Conservation (phyloP, 257 asterid genomes). For the Parsonsia alboflavescens region DNA sequence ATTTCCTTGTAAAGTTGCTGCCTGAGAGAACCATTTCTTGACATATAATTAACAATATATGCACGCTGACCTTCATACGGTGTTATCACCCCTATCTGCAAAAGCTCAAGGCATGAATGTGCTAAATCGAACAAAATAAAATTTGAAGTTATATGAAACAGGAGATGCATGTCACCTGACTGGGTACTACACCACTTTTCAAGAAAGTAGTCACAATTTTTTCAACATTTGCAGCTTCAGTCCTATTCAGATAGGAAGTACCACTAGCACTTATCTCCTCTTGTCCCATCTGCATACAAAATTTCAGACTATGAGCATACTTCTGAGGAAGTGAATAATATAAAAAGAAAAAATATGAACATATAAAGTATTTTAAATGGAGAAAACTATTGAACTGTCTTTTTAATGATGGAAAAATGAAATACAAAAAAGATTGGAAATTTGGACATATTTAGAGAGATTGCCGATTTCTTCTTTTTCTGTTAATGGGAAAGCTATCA, state of each 20-base stretch:
- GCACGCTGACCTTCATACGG: slow-evolving; percentile 99
- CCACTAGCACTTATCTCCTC: slow-evolving; percentile 99
- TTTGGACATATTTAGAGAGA: neutral
- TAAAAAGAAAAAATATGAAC: neutral
- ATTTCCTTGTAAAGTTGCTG: slow-evolving; percentile 98
- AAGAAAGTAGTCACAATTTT: slow-evolving; percentile 91
- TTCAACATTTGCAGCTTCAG: slow-evolving; percentile 96
- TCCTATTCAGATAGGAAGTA: slow-evolving; percentile 89
- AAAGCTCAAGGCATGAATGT: slow-evolving; percentile 10
- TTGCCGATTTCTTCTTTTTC: neutral
- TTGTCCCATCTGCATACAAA: slow-evolving; percentile 84
- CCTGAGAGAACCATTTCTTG: slow-evolving; percentile 91
- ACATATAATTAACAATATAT: slow-evolving; percentile 92
- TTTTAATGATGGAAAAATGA: no score
- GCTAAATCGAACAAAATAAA: neutral
- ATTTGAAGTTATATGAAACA: neutral
- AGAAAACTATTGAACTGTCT: neutral
- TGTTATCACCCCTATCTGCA: slow-evolving; percentile 93
- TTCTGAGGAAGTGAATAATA: neutral
- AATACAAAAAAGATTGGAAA: neutral
- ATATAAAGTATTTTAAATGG: neutral
- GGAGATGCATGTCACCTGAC: slow-evolving; percentile 53
- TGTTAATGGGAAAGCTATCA: neutral
- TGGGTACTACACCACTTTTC: slow-evolving; percentile 97
- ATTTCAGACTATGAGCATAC: neutral